Evolutionary conservation across 345 rosid species (phyloP).

Genomic region (Corymbia maculata): DNA sequence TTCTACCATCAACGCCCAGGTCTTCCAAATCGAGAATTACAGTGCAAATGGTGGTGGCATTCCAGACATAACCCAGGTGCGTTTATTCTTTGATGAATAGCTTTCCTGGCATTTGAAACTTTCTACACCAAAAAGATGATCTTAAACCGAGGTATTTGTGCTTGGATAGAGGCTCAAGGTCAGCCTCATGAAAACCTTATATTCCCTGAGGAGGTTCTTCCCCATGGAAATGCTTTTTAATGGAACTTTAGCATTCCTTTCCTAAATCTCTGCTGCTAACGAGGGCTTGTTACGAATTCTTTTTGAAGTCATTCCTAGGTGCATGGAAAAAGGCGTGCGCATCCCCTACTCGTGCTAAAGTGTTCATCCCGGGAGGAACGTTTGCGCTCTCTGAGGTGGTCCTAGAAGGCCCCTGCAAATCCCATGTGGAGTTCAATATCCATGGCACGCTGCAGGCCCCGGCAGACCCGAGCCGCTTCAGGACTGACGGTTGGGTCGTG

Average conservation of each 20-base stretch:
- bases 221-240: too few species aligned
- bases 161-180: too few species aligned
- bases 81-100: not conserved
- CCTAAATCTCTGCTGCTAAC: not conserved
- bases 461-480: slow-evolving; percentile 6
- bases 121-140: too few species aligned
- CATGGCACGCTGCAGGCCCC: slow-evolving; percentile 36
- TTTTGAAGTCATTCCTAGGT: slow-evolving; percentile 5
- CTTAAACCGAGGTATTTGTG: too few species aligned
- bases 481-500: slow-evolving; percentile 30
- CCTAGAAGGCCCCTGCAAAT: slow-evolving; percentile 38
- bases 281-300: not conserved
- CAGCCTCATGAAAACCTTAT: too few species aligned
- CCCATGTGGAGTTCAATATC: slow-evolving; percentile 1
- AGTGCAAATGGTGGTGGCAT: not conserved
- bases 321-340: slow-evolving; percentile 47
- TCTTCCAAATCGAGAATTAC: not conserved
- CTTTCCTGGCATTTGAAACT: not conserved
- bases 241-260: not conserved
- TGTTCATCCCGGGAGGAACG: slow-evolving; percentile 30
- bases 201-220: too few species aligned
- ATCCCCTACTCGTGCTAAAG: slow-evolving; percentile 10
- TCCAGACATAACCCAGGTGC: not conserved
- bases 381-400: slow-evolving; percentile 11
- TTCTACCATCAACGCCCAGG: not conserved